Conservation (phyloP, 2,329 filamentous ascomycete genomes). For the Sordariomycetes sp. region DNA sequence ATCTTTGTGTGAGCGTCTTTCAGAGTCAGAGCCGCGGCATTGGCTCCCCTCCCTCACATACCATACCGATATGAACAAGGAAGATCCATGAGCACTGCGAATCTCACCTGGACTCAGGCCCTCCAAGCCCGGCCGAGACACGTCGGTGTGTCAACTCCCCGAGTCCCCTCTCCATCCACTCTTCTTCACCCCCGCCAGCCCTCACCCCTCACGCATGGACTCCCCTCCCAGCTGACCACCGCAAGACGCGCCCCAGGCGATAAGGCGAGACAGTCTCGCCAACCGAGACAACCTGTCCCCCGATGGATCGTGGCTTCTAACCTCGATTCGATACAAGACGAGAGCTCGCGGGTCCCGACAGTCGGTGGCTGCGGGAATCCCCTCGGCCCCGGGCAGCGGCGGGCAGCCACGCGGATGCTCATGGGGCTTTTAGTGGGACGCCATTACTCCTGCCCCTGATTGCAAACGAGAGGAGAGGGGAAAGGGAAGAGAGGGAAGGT, state of each 20-base stretch:
- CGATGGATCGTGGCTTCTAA: background rate
- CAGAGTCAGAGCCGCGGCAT: too few relatives aligned
- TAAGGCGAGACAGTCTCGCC: background rate
- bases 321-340: background rate
- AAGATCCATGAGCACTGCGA: too few relatives aligned
- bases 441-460: background rate
- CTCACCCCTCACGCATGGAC: background rate
- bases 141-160: too few relatives aligned
- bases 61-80: too few relatives aligned
- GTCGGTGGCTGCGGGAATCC: background rate
- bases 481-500: background rate
- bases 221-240: background rate
- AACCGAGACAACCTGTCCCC: background rate
- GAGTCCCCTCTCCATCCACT: too few relatives aligned
- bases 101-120: too few relatives aligned
- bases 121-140: too few relatives aligned
- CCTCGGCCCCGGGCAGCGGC: background rate
- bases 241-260: background rate
- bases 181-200: background rate
- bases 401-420: background rate
- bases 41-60: too few relatives aligned
- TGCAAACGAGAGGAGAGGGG: background rate
- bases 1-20: too few relatives aligned
- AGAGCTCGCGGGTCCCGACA: background rate
- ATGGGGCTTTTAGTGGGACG: too few relatives aligned